Evolutionary conservation across 306 rosid species (phyloP).

Genomic region (Nissolia schottii): DNA sequence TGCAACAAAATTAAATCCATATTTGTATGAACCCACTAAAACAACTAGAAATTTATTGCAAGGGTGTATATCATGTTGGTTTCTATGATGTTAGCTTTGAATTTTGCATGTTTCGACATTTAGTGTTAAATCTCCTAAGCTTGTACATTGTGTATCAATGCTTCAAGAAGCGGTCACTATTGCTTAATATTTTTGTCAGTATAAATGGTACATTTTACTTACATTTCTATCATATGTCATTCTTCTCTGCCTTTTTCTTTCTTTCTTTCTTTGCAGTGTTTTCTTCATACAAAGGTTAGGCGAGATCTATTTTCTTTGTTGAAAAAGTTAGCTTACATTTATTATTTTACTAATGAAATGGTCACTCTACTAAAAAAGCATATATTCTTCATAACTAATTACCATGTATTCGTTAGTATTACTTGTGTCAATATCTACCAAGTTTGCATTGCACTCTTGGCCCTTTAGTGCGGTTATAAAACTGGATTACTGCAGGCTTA

Average conservation of each 20-base stretch:
- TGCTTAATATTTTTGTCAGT: not conserved
- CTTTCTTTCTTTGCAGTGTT: not conserved
- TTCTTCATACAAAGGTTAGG: not conserved
- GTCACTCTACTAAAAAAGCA: not conserved
- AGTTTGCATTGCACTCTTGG: not conserved
- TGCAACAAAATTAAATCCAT: too few relatives aligned
- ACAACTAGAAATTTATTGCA: not conserved
- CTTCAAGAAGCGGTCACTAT: not conserved
- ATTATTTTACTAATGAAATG: not conserved
- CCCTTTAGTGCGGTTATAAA: not conserved
- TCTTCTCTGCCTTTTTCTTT: not conserved
- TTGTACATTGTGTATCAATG: not conserved
- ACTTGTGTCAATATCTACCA: not conserved
- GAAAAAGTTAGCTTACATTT: not conserved
- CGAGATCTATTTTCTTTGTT: not conserved
- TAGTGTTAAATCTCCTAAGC: not conserved
- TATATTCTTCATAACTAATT: not conserved
- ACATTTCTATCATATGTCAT: not conserved
- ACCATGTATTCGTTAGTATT: not conserved
- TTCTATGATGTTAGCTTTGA: constrained; percentile 2
- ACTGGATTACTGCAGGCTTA: too few relatives aligned
- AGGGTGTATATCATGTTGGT: not conserved
- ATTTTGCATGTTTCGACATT: constrained; percentile 22
- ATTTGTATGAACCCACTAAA: too few relatives aligned
- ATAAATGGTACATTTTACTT: not conserved